Conservation (phyloP, 1,284 basidiomycete species). For the Coniferiporia sulphurascens region DNA sequence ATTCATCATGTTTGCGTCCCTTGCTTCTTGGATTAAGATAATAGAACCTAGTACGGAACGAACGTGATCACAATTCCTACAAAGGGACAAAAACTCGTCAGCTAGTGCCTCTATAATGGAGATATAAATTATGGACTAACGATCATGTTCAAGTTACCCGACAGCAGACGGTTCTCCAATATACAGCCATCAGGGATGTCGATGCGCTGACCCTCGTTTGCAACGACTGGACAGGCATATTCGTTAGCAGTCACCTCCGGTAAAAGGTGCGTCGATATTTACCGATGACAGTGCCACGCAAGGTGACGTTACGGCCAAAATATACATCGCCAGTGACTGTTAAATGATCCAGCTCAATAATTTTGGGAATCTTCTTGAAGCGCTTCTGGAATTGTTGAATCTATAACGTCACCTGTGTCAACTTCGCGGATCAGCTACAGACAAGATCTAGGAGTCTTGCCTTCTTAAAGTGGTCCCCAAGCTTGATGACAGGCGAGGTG, state of each 20-base stretch:
- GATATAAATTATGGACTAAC: slow-evolving; percentile 33
- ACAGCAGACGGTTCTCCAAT: slow-evolving; percentile 82
- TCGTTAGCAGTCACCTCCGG: neutral
- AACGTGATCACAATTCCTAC: slow-evolving; percentile 6
- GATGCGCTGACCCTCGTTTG: slow-evolving; percentile 93
- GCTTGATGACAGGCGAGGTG: slow-evolving; percentile 96
- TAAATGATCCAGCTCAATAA: slow-evolving; percentile 92
- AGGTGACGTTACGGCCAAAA: slow-evolving; percentile 91
- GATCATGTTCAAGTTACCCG: slow-evolving; percentile 67
- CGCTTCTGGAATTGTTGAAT: slow-evolving; percentile 97
- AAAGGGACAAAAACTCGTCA: neutral
- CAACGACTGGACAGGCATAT: slow-evolving; percentile 48
- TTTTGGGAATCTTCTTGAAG: slow-evolving; percentile 96
- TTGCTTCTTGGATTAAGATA: neutral
- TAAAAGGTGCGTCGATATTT: slow-evolving; percentile 20
- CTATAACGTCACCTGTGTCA: slow-evolving; percentile 38
- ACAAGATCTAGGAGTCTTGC: slow-evolving; percentile 27
- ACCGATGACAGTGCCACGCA: slow-evolving; percentile 85
- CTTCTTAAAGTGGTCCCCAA: slow-evolving; percentile 92
- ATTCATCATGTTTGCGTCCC: neutral
- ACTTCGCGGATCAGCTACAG: neutral
- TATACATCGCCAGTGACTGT: slow-evolving; percentile 96
- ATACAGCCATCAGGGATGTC: slow-evolving; percentile 95
- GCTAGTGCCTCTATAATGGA: neutral
- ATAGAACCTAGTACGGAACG: neutral